These are phyloP conservation scores for Monosporozyma servazzii DNA, from an alignment of 805 yeast species.

Conservation along the genomic window DNA sequence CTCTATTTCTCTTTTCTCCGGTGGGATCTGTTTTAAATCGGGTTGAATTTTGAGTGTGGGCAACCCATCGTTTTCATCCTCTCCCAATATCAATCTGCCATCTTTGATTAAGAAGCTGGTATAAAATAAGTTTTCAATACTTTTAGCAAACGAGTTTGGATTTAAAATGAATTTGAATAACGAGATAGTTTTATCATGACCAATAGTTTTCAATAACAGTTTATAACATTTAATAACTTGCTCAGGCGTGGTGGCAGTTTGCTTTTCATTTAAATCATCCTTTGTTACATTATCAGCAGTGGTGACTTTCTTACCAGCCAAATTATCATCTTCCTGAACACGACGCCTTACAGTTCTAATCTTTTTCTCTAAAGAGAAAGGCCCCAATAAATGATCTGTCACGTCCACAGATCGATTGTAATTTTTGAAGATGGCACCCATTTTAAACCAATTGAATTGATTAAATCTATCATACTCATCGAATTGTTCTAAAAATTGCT, in stretches of 20 bases:
- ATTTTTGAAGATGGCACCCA: conserved; percentile 45
- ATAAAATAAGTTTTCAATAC: conserved; percentile 78
- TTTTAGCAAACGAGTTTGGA: conserved; percentile 66
- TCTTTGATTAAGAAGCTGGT: conserved; percentile 74
- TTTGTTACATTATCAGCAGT: conserved; percentile 51
- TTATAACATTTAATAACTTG: conserved; percentile 49
- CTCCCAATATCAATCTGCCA: conserved; percentile 50
- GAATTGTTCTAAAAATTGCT: conserved; percentile 17
- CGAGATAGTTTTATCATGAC: conserved; percentile 34
- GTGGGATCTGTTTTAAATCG: background rate
- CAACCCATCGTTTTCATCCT: conserved; percentile 40
- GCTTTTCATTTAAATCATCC: conserved; percentile 39
- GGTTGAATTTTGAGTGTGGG: conserved; percentile 33
- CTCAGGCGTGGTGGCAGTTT: conserved; percentile 54
- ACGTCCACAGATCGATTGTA: conserved; percentile 37
- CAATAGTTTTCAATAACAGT: conserved; percentile 29
- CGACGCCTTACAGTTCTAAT: conserved; percentile 15
- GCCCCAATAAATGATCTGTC: conserved; percentile 62
- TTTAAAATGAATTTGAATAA: conserved; percentile 62
- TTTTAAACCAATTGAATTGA: conserved; percentile 47
- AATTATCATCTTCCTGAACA: conserved; percentile 7
- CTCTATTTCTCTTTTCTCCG: conserved; percentile 16
- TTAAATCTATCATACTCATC: conserved; percentile 31
- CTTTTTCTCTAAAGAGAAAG: conserved; percentile 52
- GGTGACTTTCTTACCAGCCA: conserved; percentile 13